phyloP scores from a whole-genome alignment of 1,284 basidiomycete genomes.

The Ganoderma lucidum region DNA sequence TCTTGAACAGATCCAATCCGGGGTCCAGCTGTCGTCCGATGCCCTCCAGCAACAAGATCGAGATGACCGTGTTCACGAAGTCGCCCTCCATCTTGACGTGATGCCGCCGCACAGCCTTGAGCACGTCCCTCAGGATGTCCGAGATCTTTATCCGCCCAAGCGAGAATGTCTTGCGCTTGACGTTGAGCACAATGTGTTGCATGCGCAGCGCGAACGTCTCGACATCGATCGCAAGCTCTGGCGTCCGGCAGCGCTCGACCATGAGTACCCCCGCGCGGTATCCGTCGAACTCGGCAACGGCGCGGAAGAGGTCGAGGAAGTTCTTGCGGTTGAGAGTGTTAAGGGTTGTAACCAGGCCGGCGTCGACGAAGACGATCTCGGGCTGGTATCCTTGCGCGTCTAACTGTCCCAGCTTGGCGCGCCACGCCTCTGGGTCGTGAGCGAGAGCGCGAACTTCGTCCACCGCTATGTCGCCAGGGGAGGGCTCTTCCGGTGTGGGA shows the following conservation, averaged over 20 bases:
- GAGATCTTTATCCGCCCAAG: conserved; percentile 96
- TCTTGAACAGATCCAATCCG: conserved; percentile 91
- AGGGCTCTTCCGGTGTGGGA: not conserved
- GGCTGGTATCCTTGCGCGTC: conserved; percentile 85
- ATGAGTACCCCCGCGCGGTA: conserved; percentile 95
- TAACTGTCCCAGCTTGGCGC: conserved; percentile 71
- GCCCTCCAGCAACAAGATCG: conserved; percentile 93
- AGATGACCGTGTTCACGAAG: conserved; percentile 98
- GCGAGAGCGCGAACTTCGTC: conserved; percentile 67
- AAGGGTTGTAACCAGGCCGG: conserved; percentile 92
- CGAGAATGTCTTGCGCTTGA: conserved; percentile 97
- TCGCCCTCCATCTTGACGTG: conserved; percentile 99
- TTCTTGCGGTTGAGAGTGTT: conserved; percentile 85
- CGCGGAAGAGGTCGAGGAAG: conserved; percentile 96
- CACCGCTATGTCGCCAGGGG: conserved; percentile 73
- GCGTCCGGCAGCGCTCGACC: conserved; percentile 95
- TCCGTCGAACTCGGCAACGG: conserved; percentile 96
- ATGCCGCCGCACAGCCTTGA: conserved; percentile 89
- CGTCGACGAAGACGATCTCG: conserved; percentile 96
- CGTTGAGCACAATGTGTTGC: conserved; percentile 92
- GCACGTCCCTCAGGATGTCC: conserved; percentile 90
- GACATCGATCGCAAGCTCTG: conserved; percentile 89
- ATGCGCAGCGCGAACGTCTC: conserved; percentile 98
- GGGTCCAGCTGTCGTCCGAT: conserved; percentile 97
- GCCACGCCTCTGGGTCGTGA: conserved; percentile 74